phyloP scores from a whole-genome alignment of 2,329 filamentous ascomycete genomes.

The Paecilomyces dactylethromorphus region DNA sequence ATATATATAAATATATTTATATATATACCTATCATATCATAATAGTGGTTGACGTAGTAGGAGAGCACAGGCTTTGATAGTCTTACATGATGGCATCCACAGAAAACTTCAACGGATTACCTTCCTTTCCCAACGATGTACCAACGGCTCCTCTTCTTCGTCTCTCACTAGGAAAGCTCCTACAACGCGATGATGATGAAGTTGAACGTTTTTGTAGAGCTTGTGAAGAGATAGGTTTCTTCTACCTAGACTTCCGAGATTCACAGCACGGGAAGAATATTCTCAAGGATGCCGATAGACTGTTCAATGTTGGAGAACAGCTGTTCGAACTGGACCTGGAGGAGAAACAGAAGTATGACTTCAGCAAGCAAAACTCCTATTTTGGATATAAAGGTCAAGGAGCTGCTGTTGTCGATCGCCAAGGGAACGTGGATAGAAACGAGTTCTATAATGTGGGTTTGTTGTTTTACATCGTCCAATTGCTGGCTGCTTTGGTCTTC shows the following conservation, averaged over 20 bases:
- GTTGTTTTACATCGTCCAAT: neutral
- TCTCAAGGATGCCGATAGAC: slow-evolving; percentile 35
- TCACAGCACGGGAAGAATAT: slow-evolving; percentile 32
- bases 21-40: no score
- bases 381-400: slow-evolving; percentile 50
- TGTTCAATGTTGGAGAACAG: slow-evolving; percentile 41
- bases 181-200: slow-evolving; percentile 28
- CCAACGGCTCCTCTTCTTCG: slow-evolving; percentile 39
- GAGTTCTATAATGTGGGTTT: slow-evolving; percentile 49
- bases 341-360: slow-evolving; percentile 52
- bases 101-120: slow-evolving; percentile 19
- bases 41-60: neutral
- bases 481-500: neutral
- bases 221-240: slow-evolving; percentile 50
- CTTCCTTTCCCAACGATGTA: slow-evolving; percentile 38
- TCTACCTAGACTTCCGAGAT: slow-evolving; percentile 47
- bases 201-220: slow-evolving; percentile 28
- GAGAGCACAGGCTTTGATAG: neutral
- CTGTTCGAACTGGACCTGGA: slow-evolving; percentile 44
- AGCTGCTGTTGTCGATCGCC: slow-evolving; percentile 38
- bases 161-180: slow-evolving; percentile 33
- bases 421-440: slow-evolving; percentile 45
- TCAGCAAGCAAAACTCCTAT: slow-evolving; percentile 44
- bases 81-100: neutral
- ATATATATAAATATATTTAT: no score